These are phyloP conservation scores for Gracilaria gracilis DNA, from an alignment of 23 red algal genomes.

Conservation along the genomic window DNA sequence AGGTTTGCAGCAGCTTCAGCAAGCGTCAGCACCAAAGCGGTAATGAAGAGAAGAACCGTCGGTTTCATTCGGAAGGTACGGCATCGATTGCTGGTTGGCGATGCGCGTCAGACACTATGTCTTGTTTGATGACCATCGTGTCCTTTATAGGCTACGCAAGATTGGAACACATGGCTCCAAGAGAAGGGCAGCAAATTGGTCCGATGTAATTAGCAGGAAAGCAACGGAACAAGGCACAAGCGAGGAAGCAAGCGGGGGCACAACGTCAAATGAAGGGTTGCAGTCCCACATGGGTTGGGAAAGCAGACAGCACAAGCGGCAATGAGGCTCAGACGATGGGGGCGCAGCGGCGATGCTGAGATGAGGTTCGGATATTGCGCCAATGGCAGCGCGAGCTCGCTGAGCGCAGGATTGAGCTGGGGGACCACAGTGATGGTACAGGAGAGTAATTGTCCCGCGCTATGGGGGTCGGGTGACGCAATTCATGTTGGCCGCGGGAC, in stretches of 20 bases:
- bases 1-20: neutral
- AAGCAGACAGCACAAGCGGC: neutral
- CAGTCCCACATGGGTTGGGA: neutral
- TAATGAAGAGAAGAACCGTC: neutral
- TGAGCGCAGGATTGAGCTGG: no score
- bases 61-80: neutral
- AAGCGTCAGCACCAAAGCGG: neutral
- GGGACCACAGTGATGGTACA: no score
- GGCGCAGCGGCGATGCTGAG: no score
- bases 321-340: neutral
- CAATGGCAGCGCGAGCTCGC: no score
- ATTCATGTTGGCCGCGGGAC: no score
- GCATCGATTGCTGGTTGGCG: neutral
- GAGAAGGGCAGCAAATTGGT: neutral
- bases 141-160: neutral
- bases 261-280: neutral
- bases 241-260: neutral
- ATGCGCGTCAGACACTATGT: neutral
- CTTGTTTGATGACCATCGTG: neutral
- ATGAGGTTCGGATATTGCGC: no score
- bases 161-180: neutral
- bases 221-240: neutral
- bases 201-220: neutral
- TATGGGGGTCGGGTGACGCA: no score
- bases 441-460: no score